Conservation (phyloP, 176 grass and related monocot species). For the Triticum dicoccoides region DNA sequence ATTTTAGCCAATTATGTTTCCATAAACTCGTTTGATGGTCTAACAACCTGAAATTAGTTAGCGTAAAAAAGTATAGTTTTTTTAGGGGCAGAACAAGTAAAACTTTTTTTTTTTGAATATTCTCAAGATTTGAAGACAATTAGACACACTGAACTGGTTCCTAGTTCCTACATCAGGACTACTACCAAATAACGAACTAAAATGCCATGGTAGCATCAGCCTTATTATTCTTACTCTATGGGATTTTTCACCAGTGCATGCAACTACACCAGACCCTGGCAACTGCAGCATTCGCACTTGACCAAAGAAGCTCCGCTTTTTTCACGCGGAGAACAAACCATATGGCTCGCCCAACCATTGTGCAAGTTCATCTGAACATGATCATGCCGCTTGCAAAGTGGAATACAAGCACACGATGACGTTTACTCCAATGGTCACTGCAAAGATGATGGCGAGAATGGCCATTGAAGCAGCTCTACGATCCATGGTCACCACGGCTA, state of each 20-base stretch:
- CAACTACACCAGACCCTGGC: not conserved
- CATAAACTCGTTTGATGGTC: too few relatives aligned
- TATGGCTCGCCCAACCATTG: not conserved
- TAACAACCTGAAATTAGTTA: too few relatives aligned
- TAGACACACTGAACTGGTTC: not conserved
- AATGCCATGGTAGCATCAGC: not conserved
- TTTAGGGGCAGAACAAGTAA: too few relatives aligned
- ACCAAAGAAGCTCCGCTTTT: not conserved
- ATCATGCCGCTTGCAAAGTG: slow-evolving; percentile 15
- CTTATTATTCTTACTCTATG: not conserved
- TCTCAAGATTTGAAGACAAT: not conserved
- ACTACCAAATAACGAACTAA: not conserved
- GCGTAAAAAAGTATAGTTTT: too few relatives aligned
- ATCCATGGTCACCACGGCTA: not conserved
- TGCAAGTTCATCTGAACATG: not conserved
- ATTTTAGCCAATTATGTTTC: too few relatives aligned
- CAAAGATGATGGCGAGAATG: slow-evolving; percentile 38
- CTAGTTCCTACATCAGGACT: not conserved
- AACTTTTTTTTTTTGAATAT: not conserved
- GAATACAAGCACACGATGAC: slow-evolving; percentile 8
- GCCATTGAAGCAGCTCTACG: slow-evolving; percentile 2
- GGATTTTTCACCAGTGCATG: not conserved
- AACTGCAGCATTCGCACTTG: not conserved
- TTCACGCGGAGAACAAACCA: not conserved
- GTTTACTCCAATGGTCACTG: slow-evolving; percentile 20